Evolutionary conservation across 306 rosid species (phyloP).

Genomic region (Cicer pinnatifidum): DNA sequence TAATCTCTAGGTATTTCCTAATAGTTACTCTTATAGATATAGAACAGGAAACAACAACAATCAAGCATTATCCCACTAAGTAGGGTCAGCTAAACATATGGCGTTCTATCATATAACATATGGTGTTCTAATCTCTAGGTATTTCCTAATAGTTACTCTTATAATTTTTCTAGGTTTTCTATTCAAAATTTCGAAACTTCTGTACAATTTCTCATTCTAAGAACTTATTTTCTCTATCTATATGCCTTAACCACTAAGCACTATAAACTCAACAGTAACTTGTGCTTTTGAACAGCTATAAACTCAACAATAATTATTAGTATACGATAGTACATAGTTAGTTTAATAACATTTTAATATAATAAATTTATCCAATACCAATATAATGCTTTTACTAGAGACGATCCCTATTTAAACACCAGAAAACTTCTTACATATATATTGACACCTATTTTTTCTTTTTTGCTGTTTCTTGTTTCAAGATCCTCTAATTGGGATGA

Average conservation of each 20-base stretch:
- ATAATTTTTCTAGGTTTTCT: neutral
- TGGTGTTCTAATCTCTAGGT: too few relatives aligned
- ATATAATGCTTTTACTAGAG: neutral
- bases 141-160: too few relatives aligned
- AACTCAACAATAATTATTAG: neutral
- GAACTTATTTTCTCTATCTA: neutral
- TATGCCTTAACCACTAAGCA: neutral
- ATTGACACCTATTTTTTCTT: neutral
- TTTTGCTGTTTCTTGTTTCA: neutral
- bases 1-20: too few relatives aligned
- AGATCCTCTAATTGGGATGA: neutral
- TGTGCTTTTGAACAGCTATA: neutral
- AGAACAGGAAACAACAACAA: constrained; percentile 30
- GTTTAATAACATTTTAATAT: neutral
- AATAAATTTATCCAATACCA: neutral
- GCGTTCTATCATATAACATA: too few relatives aligned
- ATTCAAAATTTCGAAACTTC: neutral
- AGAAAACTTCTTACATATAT: neutral
- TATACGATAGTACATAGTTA: neutral
- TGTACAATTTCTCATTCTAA: too few relatives aligned
- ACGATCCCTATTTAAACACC: neutral
- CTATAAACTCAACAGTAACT: neutral
- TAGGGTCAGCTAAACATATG: too few relatives aligned
- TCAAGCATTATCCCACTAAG: too few relatives aligned
- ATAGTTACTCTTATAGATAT: too few relatives aligned